Percentiles rank a stretch among this genome's conserved stretches.
These are phyloP conservation scores for Stevia rebaudiana DNA, from an alignment of 140 eudicot species.

Conservation along the genomic window DNA sequence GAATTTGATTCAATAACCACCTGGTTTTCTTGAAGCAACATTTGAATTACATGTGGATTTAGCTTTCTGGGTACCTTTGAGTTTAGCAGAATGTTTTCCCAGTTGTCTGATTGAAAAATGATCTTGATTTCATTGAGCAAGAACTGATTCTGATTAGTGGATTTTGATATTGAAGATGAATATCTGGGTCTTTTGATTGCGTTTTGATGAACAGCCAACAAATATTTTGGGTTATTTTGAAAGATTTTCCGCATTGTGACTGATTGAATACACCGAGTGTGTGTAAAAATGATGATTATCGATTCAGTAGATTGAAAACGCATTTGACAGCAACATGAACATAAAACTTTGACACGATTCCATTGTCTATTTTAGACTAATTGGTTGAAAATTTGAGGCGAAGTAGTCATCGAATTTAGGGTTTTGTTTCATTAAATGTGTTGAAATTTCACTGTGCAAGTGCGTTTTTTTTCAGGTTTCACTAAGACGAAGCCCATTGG, in stretches of 20 bases:
- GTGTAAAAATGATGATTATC: slow-evolving; percentile 5
- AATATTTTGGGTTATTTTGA: slow-evolving; percentile 15
- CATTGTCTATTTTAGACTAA: not conserved
- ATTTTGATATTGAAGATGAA: slow-evolving; percentile 1
- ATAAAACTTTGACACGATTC: not conserved
- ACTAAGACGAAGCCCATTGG: slow-evolving; percentile 10
- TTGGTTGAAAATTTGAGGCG: slow-evolving; percentile 4
- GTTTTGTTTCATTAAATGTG: slow-evolving; percentile 12
- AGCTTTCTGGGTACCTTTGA: slow-evolving; percentile 31
- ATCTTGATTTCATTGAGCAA: slow-evolving; percentile 17
- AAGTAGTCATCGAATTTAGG: slow-evolving; percentile 3
- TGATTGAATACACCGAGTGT: not conserved
- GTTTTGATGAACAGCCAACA: slow-evolving; percentile 11
- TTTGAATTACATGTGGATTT: slow-evolving; percentile 33
- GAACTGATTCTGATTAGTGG: slow-evolving; percentile 22
- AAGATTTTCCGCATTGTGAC: slow-evolving; percentile 20
- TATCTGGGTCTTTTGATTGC: slow-evolving; percentile 3
- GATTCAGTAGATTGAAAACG: slow-evolving; percentile 16
- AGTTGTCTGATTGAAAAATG: slow-evolving; percentile 31
- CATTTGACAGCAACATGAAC: not conserved
- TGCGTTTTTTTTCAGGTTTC: not conserved
- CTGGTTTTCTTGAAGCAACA: slow-evolving; percentile 31
- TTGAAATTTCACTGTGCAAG: no score
- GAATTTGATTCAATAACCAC: slow-evolving; percentile 26
- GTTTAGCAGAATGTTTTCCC: slow-evolving; percentile 18